A percentile compares a stretch with the other conserved stretches of the same genome.
Conservation (phyloP, 108 stramenopile species). For the Phaeodactylum tricornutum region DNA sequence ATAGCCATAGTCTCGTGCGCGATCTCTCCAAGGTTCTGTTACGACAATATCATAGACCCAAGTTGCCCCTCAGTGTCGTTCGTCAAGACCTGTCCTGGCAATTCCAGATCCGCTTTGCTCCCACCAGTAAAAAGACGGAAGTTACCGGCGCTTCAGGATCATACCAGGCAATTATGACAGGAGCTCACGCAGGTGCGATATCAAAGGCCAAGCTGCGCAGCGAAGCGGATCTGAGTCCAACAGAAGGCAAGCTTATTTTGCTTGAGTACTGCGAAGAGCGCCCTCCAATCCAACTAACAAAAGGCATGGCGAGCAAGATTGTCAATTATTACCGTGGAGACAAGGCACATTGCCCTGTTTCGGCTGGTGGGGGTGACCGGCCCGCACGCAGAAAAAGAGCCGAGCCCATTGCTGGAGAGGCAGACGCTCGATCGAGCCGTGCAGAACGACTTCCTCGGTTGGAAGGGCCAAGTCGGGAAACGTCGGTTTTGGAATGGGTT, state of each 20-base stretch:
- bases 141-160: constrained; percentile 20
- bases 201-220: constrained; percentile 67
- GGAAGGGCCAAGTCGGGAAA: constrained; percentile 45
- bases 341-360: constrained; percentile 68
- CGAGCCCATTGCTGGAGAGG: background rate
- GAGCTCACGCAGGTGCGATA: constrained; percentile 42
- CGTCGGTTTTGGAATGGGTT: constrained; percentile 60
- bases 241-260: constrained; percentile 61
- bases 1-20: constrained; percentile 53
- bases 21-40: constrained; percentile 50
- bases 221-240: constrained; percentile 68
- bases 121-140: constrained; percentile 21
- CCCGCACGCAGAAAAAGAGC: constrained; percentile 45
- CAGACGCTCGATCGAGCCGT: constrained; percentile 21
- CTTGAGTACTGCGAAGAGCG: constrained; percentile 82
- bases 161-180: constrained; percentile 65
- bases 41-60: constrained; percentile 77
- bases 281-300: constrained; percentile 71
- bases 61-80: constrained; percentile 49
- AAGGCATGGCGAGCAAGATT: constrained; percentile 77
- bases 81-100: constrained; percentile 64
- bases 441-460: constrained; percentile 49
- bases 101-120: constrained; percentile 52
- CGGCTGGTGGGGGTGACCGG: constrained; percentile 81
- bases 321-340: constrained; percentile 88